Conservation (phyloP, 306 rosid genomes). For the Lablab purpureus region DNA sequence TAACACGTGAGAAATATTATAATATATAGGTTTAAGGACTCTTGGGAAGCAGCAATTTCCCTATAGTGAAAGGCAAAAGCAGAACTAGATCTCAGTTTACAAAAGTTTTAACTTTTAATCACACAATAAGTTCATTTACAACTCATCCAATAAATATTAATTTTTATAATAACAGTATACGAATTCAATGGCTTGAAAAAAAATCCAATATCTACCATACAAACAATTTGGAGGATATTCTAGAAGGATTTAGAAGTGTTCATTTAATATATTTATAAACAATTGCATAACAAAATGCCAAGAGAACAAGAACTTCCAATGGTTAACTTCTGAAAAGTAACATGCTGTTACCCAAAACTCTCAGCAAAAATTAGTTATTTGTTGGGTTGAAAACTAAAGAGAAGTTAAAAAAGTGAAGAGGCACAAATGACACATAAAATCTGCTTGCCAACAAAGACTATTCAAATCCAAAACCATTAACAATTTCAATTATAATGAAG, state of each 20-base stretch:
- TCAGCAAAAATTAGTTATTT: not conserved
- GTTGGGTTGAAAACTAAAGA: not conserved
- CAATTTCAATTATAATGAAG: conserved; percentile 4
- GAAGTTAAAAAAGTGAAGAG: not conserved
- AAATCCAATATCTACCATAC: too few species aligned
- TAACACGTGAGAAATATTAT: conserved; percentile 5
- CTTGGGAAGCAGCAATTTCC: not conserved
- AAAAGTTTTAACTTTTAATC: conserved; percentile 1
- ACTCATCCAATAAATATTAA: not conserved
- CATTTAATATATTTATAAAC: not conserved
- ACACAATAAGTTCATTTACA: not conserved
- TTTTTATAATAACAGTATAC: too few species aligned
- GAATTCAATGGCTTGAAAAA: too few species aligned
- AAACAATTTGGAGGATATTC: too few species aligned
- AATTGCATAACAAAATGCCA: not conserved
- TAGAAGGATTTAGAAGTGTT: not conserved
- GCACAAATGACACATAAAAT: not conserved
- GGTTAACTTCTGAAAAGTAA: not conserved
- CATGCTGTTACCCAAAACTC: not conserved
- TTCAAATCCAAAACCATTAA: conserved; percentile 7
- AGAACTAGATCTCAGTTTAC: not conserved
- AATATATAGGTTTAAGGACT: not conserved
- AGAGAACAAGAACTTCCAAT: conserved; percentile 3
- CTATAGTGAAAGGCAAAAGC: conserved; percentile 9
- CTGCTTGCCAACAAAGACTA: conserved; percentile 3